These are phyloP conservation scores for Aphanocladium album DNA, from an alignment of 2,329 filamentous ascomycete species.

Conservation along the genomic window DNA sequence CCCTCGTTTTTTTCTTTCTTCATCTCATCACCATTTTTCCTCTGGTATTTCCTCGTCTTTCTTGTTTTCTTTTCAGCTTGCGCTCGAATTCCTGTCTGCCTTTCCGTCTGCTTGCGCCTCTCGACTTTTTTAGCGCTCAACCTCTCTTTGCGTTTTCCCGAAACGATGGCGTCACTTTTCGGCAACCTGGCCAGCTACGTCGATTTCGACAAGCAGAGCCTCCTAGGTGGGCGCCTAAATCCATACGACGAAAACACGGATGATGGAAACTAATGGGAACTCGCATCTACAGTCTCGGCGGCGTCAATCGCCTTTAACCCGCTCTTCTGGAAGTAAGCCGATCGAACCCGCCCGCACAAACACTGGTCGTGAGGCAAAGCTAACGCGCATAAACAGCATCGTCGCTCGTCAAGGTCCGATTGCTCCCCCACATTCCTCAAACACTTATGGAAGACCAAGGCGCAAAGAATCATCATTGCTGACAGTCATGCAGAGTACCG, in stretches of 20 bases:
- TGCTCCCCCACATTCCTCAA: background rate
- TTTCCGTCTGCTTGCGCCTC: background rate
- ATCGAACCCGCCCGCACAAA: constrained; percentile 11
- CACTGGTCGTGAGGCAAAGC: constrained; percentile 28
- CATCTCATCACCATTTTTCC: background rate
- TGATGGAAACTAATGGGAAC: background rate
- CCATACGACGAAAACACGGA: too few relatives aligned
- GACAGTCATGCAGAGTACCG: constrained; percentile 66
- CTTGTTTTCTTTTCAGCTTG: background rate
- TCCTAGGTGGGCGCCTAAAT: constrained; percentile 52
- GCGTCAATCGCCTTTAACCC: constrained; percentile 89
- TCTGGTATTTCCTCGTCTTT: background rate
- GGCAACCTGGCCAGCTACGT: constrained; percentile 56
- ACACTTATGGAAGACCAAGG: background rate
- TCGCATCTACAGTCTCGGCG: constrained; percentile 61
- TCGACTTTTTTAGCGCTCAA: background rate
- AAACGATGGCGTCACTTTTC: constrained; percentile 34
- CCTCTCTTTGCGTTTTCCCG: too few relatives aligned
- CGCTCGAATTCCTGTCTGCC: background rate
- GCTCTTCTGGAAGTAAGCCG: constrained; percentile 94
- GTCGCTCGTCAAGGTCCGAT: constrained; percentile 71
- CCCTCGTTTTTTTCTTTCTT: background rate
- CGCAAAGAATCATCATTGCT: background rate
- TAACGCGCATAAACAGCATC: constrained; percentile 49
- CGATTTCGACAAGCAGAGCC: constrained; percentile 61